These are phyloP conservation scores for Yarrowia deformans DNA, from an alignment of 805 yeast genomes.

Conservation along the genomic window DNA sequence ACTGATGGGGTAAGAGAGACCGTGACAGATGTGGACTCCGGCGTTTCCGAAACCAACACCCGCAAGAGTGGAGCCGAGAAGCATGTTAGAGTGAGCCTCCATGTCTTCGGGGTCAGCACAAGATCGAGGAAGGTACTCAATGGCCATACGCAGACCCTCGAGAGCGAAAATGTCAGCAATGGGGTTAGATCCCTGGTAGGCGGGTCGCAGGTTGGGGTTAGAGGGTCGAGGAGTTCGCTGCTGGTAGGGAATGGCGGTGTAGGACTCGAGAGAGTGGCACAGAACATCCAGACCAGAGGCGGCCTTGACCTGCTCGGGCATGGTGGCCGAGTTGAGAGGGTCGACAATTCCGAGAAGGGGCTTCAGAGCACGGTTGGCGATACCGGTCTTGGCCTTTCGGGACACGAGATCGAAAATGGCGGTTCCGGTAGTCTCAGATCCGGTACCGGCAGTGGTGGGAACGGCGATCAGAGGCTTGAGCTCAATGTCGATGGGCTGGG, in stretches of 20 bases:
- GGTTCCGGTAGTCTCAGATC: slow-evolving; percentile 58
- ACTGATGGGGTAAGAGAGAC: slow-evolving; percentile 54
- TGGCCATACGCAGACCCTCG: slow-evolving; percentile 54
- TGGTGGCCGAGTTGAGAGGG: slow-evolving; percentile 53
- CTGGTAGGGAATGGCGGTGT: slow-evolving; percentile 55
- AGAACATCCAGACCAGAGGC: slow-evolving; percentile 56
- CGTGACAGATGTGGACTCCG: slow-evolving; percentile 55
- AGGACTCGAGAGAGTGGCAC: slow-evolving; percentile 57
- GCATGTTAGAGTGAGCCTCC: slow-evolving; percentile 55
- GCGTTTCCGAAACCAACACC: slow-evolving; percentile 59
- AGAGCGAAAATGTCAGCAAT: slow-evolving; percentile 56
- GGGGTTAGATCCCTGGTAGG: slow-evolving; percentile 57
- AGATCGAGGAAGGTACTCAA: slow-evolving; percentile 53
- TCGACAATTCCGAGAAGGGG: slow-evolving; percentile 57
- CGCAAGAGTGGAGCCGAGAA: slow-evolving; percentile 56
- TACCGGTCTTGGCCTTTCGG: slow-evolving; percentile 55
- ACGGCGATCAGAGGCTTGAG: slow-evolving; percentile 55
- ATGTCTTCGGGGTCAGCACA: slow-evolving; percentile 53
- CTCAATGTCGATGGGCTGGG: slow-evolving; percentile 49
- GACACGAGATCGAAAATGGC: slow-evolving; percentile 55
- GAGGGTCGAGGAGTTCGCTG: slow-evolving; percentile 53
- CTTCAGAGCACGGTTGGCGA: slow-evolving; percentile 54
- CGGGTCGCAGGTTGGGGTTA: slow-evolving; percentile 52
- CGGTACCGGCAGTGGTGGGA: slow-evolving; percentile 59
- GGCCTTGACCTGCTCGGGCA: slow-evolving; percentile 55